phyloP scores from a whole-genome alignment of 2,329 filamentous ascomycete genomes.

The Penicillium psychrosexuale region DNA sequence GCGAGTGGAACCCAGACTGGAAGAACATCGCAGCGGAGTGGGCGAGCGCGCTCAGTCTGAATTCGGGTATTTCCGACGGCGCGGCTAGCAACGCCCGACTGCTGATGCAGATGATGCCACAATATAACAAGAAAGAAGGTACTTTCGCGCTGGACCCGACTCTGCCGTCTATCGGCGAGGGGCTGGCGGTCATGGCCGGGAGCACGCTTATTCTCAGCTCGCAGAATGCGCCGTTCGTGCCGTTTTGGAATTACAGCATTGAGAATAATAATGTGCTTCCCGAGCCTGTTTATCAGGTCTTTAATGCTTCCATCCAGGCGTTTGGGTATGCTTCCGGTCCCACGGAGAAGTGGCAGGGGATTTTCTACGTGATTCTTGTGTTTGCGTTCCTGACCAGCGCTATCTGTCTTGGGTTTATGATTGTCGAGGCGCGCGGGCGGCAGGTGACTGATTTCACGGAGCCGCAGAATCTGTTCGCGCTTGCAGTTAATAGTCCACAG shows the following conservation, averaged over 20 bases:
- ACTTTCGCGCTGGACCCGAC: slow-evolving; percentile 45
- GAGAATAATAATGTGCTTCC: slow-evolving; percentile 34
- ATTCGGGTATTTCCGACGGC: slow-evolving; percentile 53
- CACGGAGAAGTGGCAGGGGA: slow-evolving; percentile 56
- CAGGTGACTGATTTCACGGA: slow-evolving; percentile 77
- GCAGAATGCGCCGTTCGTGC: slow-evolving; percentile 59
- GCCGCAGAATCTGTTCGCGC: slow-evolving; percentile 68
- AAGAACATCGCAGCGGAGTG: slow-evolving; percentile 55
- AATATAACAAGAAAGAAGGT: slow-evolving; percentile 26
- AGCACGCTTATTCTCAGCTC: slow-evolving; percentile 63
- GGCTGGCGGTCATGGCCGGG: slow-evolving; percentile 66
- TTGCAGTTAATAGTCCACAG: slow-evolving; percentile 65
- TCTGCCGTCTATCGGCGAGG: slow-evolving; percentile 69
- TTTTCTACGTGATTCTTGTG: slow-evolving; percentile 65
- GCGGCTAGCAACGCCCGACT: slow-evolving; percentile 60
- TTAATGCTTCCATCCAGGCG: slow-evolving; percentile 61
- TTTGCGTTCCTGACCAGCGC: slow-evolving; percentile 66
- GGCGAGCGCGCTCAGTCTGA: slow-evolving; percentile 55
- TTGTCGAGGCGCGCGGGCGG: slow-evolving; percentile 52
- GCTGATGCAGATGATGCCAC: slow-evolving; percentile 55
- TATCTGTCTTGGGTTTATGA: slow-evolving; percentile 62
- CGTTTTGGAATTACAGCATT: slow-evolving; percentile 52
- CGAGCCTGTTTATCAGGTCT: slow-evolving; percentile 53
- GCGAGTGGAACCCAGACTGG: slow-evolving; percentile 50
- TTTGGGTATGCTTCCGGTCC: slow-evolving; percentile 71